Base-by-base conservation (phyloP, 2,329 filamentous ascomycete species). In the Arachnomyces sp. region DNA sequence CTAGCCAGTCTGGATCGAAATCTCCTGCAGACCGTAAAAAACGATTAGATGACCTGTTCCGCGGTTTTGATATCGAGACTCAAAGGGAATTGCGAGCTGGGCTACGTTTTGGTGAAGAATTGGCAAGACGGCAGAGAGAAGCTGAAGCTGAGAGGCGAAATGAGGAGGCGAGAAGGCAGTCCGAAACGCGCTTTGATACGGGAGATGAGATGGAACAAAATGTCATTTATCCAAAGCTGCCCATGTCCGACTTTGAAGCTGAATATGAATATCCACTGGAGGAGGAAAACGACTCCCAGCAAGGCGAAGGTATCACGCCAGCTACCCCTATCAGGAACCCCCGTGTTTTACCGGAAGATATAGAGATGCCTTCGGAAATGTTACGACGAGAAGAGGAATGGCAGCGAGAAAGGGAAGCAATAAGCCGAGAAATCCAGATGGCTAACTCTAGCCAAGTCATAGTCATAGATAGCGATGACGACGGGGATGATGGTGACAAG, bases 401-500 rank as follows among this genome's bases (percentile, higher is more conserved):
- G 65, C 67, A 69, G 42, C 54, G 55, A 13, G 67, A 71, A 48
- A 61, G 68, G 42, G 63, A 69, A 40, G 59, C 57, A 8, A 57
- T 70, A 17, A 68, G 66, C 42, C 59, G 56, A 15, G 55, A 69
- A 37, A 70, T 69, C 34, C 52, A 65, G 17, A 55, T 60, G 50
- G 63, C 67, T 11, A 67, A 63, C 38, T 52, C 58, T 9, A 63
- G 57, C 34, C 59, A 66, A 40, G 59, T 71, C 29, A 66, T 72
- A 44, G 59, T 69, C 21, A 62, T 72, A 44, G 54, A 63, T 34
- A 68, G 65, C 33, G 65, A 67, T 47, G 52, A 56, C 13, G n/a
- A n/a, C n/a, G n/a, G n/a, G n/a, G n/a, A 25, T 25, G 51, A 51
- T 32, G 51, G 32, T 5, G 21, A 9, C 21, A 25, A 25, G 5